These are phyloP conservation scores for Aspergillus sp. DNA, from an alignment of 2,329 filamentous ascomycete genomes.

Conservation along the genomic window DNA sequence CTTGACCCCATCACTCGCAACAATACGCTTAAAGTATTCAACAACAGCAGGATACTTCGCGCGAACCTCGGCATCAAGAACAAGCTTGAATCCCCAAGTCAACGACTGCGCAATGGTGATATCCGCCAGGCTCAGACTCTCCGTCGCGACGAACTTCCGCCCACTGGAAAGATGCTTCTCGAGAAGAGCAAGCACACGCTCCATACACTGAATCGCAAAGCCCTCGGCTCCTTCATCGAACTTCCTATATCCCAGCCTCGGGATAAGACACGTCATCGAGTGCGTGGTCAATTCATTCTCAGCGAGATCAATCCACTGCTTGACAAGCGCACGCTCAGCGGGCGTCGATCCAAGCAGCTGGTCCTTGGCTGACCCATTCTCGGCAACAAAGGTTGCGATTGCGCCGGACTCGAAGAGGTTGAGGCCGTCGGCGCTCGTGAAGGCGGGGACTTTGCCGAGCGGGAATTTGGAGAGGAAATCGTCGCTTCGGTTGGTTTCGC, in stretches of 20 bases:
- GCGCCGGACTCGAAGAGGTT: slow-evolving; percentile 52
- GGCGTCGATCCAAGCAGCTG: slow-evolving; percentile 53
- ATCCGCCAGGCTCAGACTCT: slow-evolving; percentile 34
- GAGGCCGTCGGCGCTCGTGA: slow-evolving; percentile 55
- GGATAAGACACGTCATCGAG: slow-evolving; percentile 25
- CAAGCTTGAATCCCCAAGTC: slow-evolving; percentile 31
- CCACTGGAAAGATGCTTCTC: slow-evolving; percentile 28
- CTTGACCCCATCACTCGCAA: slow-evolving; percentile 12
- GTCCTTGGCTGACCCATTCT: slow-evolving; percentile 47
- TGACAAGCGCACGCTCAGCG: slow-evolving; percentile 48
- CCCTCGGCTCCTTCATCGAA: slow-evolving; percentile 31
- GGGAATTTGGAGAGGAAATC: slow-evolving; percentile 58
- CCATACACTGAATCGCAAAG: slow-evolving; percentile 23
- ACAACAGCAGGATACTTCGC: slow-evolving; percentile 29
- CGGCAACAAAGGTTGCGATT: slow-evolving; percentile 54
- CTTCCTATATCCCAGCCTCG: slow-evolving; percentile 25
- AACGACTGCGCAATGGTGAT: slow-evolving; percentile 31
- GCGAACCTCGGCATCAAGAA: slow-evolving; percentile 34
- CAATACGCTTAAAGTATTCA: slow-evolving; percentile 25
- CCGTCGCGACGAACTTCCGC: slow-evolving; percentile 27
- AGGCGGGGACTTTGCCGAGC: slow-evolving; percentile 56
- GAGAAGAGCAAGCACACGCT: slow-evolving; percentile 25
- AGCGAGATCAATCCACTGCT: slow-evolving; percentile 53
- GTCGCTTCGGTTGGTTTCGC: slow-evolving; percentile 49
- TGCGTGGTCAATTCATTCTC: slow-evolving; percentile 35